Percentiles rank a stretch among this genome's conserved stretches.
Conservation (phyloP, 345 rosid genomes). For the Populus pruinosa region DNA sequence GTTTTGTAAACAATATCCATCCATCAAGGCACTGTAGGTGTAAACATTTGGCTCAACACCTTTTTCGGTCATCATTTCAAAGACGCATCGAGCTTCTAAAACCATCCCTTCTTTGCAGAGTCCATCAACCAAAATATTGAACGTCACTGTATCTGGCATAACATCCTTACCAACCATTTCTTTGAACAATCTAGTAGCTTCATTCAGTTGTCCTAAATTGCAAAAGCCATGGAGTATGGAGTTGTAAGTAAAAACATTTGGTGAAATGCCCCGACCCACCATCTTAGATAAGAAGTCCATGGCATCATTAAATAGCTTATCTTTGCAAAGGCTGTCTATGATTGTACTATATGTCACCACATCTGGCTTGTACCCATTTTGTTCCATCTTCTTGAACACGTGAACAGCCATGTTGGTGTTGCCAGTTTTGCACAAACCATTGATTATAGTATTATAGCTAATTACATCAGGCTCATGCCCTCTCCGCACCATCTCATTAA, state of each 20-base stretch:
- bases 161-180: background rate
- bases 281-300: background rate
- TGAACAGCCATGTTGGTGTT: background rate
- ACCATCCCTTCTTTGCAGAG: background rate
- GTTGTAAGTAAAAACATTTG: background rate
- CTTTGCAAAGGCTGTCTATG: background rate
- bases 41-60: background rate
- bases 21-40: background rate
- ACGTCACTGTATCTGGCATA: background rate
- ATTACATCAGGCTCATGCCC: background rate
- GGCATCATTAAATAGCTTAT: background rate
- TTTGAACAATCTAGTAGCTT: background rate
- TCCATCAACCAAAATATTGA: background rate
- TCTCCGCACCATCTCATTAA: background rate
- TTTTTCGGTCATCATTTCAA: background rate
- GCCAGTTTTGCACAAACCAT: background rate
- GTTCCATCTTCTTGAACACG: background rate
- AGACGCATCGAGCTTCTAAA: background rate
- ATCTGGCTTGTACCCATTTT: background rate
- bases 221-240: background rate
- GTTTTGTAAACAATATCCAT: background rate
- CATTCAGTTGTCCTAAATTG: background rate
- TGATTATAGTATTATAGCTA: background rate
- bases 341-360: background rate
- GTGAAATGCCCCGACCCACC: background rate